A percentile compares a stretch with the other conserved stretches of the same genome.
These are phyloP conservation scores for Stenocarpella maydis DNA, from an alignment of 2,329 filamentous ascomycete species.

Conservation along the genomic window DNA sequence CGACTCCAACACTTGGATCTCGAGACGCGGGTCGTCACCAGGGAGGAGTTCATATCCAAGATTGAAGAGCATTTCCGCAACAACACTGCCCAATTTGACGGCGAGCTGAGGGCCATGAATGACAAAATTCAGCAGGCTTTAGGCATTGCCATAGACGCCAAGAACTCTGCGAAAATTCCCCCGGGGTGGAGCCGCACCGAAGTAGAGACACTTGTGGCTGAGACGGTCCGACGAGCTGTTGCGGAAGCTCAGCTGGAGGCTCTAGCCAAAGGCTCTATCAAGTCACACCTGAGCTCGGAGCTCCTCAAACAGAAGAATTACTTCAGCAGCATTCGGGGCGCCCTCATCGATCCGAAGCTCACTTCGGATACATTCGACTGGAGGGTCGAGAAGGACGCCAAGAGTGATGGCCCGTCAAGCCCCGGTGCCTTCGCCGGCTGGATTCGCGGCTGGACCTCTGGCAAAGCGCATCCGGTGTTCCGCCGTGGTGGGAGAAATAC, in stretches of 20 bases:
- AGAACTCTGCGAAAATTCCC: constrained; percentile 39
- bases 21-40: constrained; percentile 52
- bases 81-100: constrained; percentile 50
- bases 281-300: constrained; percentile 51
- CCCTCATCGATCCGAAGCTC: constrained; percentile 64
- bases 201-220: constrained; percentile 50
- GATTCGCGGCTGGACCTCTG: constrained; percentile 35
- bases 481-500: constrained; percentile 38
- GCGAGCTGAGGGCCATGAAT: constrained; percentile 51
- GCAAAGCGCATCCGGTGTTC: constrained; percentile 34
- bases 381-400: constrained; percentile 37
- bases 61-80: constrained; percentile 50
- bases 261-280: constrained; percentile 56
- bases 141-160: constrained; percentile 43
- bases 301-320: constrained; percentile 74
- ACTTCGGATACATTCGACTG: constrained; percentile 67
- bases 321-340: constrained; percentile 72
- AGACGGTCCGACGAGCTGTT: constrained; percentile 53
- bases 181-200: constrained; percentile 51
- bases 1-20: constrained; percentile 37
- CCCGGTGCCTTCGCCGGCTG: constrained; percentile 35
- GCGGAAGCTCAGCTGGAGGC: constrained; percentile 56
- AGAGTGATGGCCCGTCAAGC: constrained; percentile 38
- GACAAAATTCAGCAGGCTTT: constrained; percentile 38
- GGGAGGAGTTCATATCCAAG: constrained; percentile 57